A percentile compares a stretch with the other conserved stretches of the same genome.
These are phyloP conservation scores for Ascochyta fabae DNA, from an alignment of 2,329 filamentous ascomycete species.

Conservation along the genomic window DNA sequence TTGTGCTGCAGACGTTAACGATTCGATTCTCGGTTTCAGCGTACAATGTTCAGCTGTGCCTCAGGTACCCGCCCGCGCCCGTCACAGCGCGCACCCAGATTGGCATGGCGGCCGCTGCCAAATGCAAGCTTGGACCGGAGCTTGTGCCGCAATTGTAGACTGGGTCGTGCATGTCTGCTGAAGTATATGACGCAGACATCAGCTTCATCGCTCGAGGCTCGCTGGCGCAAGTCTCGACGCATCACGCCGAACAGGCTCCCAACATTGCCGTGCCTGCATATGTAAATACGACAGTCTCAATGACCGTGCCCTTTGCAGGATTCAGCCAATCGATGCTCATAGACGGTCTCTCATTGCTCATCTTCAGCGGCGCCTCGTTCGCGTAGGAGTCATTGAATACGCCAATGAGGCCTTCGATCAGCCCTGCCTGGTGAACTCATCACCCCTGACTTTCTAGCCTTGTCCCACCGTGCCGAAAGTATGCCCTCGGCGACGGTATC, in stretches of 20 bases:
- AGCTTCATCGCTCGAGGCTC: slow-evolving; percentile 6
- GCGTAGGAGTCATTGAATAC: not conserved
- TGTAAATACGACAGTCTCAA: not conserved
- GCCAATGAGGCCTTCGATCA: slow-evolving; percentile 2
- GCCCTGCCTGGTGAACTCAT: not conserved
- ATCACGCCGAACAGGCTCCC: not conserved
- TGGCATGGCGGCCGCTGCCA: slow-evolving; percentile 35
- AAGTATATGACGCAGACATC: slow-evolving; percentile 2
- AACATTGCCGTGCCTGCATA: not conserved
- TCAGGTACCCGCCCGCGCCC: slow-evolving; percentile 28
- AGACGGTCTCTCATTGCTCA: not conserved
- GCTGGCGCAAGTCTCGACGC: slow-evolving; percentile 4
- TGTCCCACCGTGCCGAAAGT: slow-evolving; percentile 4
- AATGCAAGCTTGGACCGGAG: slow-evolving; percentile 22
- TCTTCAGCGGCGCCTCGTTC: slow-evolving; percentile 6
- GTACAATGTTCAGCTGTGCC: slow-evolving; percentile 25
- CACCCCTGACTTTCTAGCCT: not conserved
- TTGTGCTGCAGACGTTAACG: slow-evolving; percentile 11
- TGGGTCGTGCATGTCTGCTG: slow-evolving; percentile 19
- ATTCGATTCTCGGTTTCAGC: slow-evolving; percentile 12
- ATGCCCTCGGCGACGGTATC: not conserved
- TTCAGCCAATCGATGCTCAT: slow-evolving; percentile 2
- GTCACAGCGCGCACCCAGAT: slow-evolving; percentile 18
- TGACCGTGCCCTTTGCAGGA: not conserved
- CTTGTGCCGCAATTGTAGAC: slow-evolving; percentile 23